Percentiles rank a stretch among this genome's conserved stretches.
phyloP scores from a whole-genome alignment of 805 yeast species.

The Spathaspora gorwiae region DNA sequence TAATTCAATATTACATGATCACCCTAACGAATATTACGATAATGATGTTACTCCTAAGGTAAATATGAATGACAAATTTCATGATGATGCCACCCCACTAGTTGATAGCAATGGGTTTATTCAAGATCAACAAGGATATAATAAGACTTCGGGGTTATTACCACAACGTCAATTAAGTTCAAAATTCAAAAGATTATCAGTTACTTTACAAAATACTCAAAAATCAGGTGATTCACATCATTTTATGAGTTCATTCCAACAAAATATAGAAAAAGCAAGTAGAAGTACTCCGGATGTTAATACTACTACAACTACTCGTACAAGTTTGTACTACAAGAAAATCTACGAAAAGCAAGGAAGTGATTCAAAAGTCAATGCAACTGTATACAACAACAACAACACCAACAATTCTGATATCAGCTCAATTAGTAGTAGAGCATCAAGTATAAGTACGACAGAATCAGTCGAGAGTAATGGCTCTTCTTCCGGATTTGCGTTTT shows the following conservation, averaged over 20 bases:
- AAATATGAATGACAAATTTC: constrained; percentile 9
- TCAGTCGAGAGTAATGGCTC: not conserved
- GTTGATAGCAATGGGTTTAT: constrained; percentile 9
- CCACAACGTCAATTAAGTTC: constrained; percentile 30
- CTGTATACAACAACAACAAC: not conserved
- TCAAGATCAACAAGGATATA: constrained; percentile 1
- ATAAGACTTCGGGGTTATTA: constrained; percentile 5
- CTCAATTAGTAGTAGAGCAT: constrained; percentile 3
- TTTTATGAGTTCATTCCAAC: constrained; percentile 36
- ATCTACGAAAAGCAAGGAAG: constrained; percentile 20
- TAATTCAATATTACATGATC: constrained; percentile 21
- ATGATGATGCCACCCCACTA: constrained; percentile 29
- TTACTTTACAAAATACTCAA: constrained; percentile 29
- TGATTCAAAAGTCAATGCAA: not conserved
- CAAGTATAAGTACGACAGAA: not conserved
- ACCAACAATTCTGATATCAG: constrained; percentile 1
- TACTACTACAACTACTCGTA: not conserved
- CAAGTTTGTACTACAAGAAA: constrained; percentile 21
- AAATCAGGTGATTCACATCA: constrained; percentile 38
- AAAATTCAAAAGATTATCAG: constrained; percentile 34
- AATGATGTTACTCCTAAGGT: constrained; percentile 22
- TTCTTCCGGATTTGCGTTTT: constrained; percentile 5
- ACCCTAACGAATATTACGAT: constrained; percentile 6
- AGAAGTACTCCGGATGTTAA: not conserved
- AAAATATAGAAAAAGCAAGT: constrained; percentile 26